Evolutionary conservation across 2,329 filamentous ascomycete species (phyloP), one percentile per base, ranked within the genome.

Genomic region (Blastomyces emzantsi): DNA sequence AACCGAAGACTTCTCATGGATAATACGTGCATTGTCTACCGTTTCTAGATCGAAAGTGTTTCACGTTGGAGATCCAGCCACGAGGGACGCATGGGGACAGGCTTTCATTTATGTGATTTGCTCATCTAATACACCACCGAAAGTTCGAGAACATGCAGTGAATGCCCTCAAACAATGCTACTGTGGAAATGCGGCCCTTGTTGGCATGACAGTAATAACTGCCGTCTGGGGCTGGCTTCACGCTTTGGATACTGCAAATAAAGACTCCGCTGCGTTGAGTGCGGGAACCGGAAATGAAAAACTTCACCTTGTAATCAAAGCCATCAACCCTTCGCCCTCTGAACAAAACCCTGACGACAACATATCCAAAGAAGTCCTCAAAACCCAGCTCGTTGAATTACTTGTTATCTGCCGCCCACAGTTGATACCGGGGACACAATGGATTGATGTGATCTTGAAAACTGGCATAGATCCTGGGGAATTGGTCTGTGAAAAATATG

Each of bases 401-500:
- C 79, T 96, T 22, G 86, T 96, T 22, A 80, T 99, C 33, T 88
- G 89, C 63, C 88, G 90, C 30, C 82, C 86, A 25, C 87, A 92
- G 65, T 78, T 99, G 45, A 83, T 97, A 64, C 88, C 91, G 0
- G 84, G 85, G 64, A 82, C 87, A 25, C 90, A 85, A 66, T 99
- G 95, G 95, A 97, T 99, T 70, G 88, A 94, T 52, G 78, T 92
- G 2, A 96, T 90, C 71, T 81, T 97, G 63, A 86, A 86, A 65
- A 87, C 89, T 67, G 88, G 87, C 15, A 80, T 91, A 15, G 94
- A 99, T 74, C 94, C 94, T 5, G 93, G 92, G 22, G 80, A 84
- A 28, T 81, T 99, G 63, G 90, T 88, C 2, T 81, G 81, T 63
- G 83, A 85, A 62, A 81, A 87, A 63, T 79, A 88, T 36, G 80